These are phyloP conservation scores for Boletus rubropictus DNA, from an alignment of 768 basidiomycete genomes.

Conservation along the genomic window DNA sequence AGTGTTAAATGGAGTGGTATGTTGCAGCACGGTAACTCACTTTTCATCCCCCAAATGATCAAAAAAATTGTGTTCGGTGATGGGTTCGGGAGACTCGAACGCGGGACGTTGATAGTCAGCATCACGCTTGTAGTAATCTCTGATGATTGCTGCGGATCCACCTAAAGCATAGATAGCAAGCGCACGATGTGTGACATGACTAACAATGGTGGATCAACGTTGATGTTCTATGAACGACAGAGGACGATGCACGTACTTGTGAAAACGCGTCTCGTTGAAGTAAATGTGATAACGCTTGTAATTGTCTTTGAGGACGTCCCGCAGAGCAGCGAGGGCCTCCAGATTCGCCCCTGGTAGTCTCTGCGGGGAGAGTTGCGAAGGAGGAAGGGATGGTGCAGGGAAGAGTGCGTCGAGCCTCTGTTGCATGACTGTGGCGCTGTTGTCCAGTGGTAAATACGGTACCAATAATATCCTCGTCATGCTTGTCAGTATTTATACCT, in stretches of 20 bases:
- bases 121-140: conserved; percentile 25
- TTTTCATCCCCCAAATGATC: conserved; percentile 25
- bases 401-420: conserved; percentile 21
- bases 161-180: conserved; percentile 28
- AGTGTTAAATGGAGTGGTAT: too few species aligned
- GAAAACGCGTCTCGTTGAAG: conserved; percentile 41
- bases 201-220: background rate
- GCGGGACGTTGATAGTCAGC: conserved; percentile 17
- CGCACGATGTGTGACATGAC: conserved; percentile 28
- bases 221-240: background rate
- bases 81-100: conserved; percentile 20
- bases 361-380: conserved; percentile 23
- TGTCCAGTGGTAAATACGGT: background rate
- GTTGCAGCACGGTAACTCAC: conserved; percentile 5
- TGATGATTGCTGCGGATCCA: conserved; percentile 19
- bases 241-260: conserved; percentile 39
- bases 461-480: background rate
- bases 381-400: conserved; percentile 23
- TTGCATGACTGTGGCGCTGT: background rate
- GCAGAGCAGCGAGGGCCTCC: conserved; percentile 21
- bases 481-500: background rate
- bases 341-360: conserved; percentile 23
- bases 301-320: conserved; percentile 41
- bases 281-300: conserved; percentile 45
- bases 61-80: conserved; percentile 21